Conservation (phyloP, 1,139 yeast species). For the Sugiyamaella japonica region DNA sequence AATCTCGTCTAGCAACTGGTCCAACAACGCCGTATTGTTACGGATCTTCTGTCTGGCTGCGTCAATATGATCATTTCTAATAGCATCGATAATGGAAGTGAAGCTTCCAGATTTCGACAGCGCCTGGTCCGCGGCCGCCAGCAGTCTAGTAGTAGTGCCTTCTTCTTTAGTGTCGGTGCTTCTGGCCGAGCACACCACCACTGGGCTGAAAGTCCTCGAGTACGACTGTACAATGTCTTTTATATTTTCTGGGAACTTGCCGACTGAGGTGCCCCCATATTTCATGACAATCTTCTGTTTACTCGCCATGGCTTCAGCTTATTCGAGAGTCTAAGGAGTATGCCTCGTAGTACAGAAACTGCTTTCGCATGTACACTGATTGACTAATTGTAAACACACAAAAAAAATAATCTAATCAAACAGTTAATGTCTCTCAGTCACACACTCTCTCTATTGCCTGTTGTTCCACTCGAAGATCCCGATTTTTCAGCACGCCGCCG, state of each 20-base stretch:
- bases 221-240: constrained; percentile 76
- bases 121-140: constrained; percentile 79
- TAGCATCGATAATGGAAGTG: constrained; percentile 50
- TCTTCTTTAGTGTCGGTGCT: constrained; percentile 88
- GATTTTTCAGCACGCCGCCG: constrained; percentile 10
- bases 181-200: constrained; percentile 95
- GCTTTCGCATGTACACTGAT: constrained; percentile 18
- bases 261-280: constrained; percentile 98
- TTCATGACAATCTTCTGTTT: constrained; percentile 82
- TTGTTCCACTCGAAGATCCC: constrained; percentile 2
- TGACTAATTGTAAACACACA: not conserved
- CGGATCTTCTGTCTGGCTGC: constrained; percentile 63
- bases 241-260: constrained; percentile 83
- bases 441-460: too few species aligned
- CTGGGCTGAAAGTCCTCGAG: constrained; percentile 65
- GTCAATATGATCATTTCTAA: constrained; percentile 72
- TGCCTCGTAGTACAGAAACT: constrained; percentile 22
- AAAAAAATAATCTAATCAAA: too few species aligned
- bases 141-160: constrained; percentile 83
- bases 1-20: constrained; percentile 56
- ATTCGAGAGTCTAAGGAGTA: constrained; percentile 22
- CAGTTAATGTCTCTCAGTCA: too few species aligned
- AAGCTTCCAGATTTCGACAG: constrained; percentile 46
- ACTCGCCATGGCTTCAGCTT: constrained; percentile 18
- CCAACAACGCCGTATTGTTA: constrained; percentile 46